These are phyloP conservation scores for Eucalyptus rudis DNA, from an alignment of 345 rosid genomes.

Conservation along the genomic window DNA sequence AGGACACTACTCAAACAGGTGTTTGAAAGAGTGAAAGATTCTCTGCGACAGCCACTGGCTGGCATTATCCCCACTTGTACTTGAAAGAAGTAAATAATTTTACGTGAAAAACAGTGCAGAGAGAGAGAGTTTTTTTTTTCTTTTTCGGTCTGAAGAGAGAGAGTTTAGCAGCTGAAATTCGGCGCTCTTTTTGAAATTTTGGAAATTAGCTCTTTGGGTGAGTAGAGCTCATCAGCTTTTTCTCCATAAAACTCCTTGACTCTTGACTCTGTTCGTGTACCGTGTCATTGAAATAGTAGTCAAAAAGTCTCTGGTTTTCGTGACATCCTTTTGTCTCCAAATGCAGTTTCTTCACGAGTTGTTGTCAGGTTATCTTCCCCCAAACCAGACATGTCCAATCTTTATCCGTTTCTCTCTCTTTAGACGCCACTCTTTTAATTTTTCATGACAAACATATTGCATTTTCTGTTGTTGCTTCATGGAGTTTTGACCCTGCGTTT, in stretches of 20 bases:
- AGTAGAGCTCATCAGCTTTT: neutral
- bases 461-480: neutral
- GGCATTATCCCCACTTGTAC: neutral
- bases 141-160: neutral
- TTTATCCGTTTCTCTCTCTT: slow-evolving; percentile 1
- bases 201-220: neutral
- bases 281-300: neutral
- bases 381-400: neutral
- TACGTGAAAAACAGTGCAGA: neutral
- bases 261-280: neutral
- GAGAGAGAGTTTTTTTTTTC: neutral
- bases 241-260: neutral
- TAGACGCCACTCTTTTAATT: neutral
- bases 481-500: neutral
- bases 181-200: neutral
- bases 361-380: slow-evolving; percentile 43
- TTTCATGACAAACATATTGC: neutral
- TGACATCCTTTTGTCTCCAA: slow-evolving; percentile 41
- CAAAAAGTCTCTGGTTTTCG: neutral
- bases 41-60: neutral
- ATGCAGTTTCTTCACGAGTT: slow-evolving; percentile 64
- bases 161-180: neutral
- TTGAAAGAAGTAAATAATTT: neutral
- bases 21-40: neutral
- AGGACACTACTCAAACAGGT: neutral